Base-by-base conservation (phyloP, 345 rosid species). In the Xanthoceras sorbifolium region DNA sequence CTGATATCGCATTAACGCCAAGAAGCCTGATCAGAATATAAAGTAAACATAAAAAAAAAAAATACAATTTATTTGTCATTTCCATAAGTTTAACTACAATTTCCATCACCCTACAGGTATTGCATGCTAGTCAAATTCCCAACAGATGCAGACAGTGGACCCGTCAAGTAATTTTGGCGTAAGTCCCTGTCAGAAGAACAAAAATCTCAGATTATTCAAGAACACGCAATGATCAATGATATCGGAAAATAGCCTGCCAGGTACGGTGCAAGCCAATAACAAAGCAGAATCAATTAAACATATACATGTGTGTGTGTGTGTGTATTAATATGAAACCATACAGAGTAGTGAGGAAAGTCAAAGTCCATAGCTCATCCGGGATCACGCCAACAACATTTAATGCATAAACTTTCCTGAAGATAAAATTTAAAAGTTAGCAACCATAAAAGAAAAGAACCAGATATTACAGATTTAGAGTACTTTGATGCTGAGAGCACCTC, bases 1-100 rank as follows among this genome's bases (percentile, higher is more conserved):
- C 97, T 11, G 88, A 88, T 52, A 89, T 65, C 0, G 90, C 79
- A 84, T 92, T 89, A 61, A 79, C 82, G 64, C 87, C 90, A 69
- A 92, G 0, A 74, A 1, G 55, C 90, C 95, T 93, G 81, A 0
- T 28, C 3, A 34, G 32, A 66, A 69, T 1, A 74, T 11, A 14
- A 59, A 11, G 44, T 74, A 54, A 63, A 44, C 0, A 52, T 44
- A 69, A 9, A 63, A 63, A 17, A n/a, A n/a, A 28, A 18, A 73
- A 29, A 69, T 15, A 44, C 8, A n/a, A n/a, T n/a, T n/a, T n/a
- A n/a, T n/a, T n/a, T n/a, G n/a, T 22, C 0, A 62, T 20, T 23
- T 31, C 23, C 36, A 9, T 40, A 29, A 59, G 7, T 12, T 18
- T 34, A 28, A 66, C 48, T 40, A 32, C 44, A 60, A 31, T 32